Conservation (phyloP, 768 basidiomycete genomes). For the Pholiota conissans region DNA sequence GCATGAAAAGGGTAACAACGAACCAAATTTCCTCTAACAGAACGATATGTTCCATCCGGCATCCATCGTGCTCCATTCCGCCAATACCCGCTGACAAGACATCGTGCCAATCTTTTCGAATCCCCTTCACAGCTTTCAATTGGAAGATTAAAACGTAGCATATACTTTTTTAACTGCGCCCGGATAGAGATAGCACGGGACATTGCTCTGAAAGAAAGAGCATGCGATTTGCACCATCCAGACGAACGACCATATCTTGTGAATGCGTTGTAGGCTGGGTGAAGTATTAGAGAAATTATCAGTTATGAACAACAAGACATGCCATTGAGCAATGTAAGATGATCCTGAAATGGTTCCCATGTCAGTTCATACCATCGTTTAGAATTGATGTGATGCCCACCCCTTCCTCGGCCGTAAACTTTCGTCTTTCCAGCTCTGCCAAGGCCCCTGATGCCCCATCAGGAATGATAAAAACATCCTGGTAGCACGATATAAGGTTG, state of each 20-base stretch:
- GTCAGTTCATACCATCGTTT: background rate
- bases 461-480: conserved; percentile 91
- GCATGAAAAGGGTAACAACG: background rate
- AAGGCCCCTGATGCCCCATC: conserved; percentile 84
- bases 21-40: conserved; percentile 79
- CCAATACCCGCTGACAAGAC: conserved; percentile 93
- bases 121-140: conserved; percentile 90
- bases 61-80: conserved; percentile 90
- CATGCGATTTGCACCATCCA: conserved; percentile 91
- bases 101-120: conserved; percentile 76
- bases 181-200: conserved; percentile 94
- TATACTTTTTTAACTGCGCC: conserved; percentile 92
- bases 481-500: background rate
- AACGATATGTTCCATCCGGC: conserved; percentile 91
- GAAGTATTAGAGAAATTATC: background rate
- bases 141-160: conserved; percentile 85
- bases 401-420: conserved; percentile 98
- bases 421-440: conserved; percentile 89
- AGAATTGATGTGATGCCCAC: conserved; percentile 41
- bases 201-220: conserved; percentile 91
- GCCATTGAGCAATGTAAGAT: conserved; percentile 94
- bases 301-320: conserved; percentile 1
- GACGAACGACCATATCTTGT: conserved; percentile 78
- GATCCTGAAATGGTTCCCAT: conserved; percentile 60
- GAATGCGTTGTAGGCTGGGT: conserved; percentile 90